Base-by-base conservation (phyloP, 1,284 basidiomycete genomes). In the Trichosporon inkin region DNA sequence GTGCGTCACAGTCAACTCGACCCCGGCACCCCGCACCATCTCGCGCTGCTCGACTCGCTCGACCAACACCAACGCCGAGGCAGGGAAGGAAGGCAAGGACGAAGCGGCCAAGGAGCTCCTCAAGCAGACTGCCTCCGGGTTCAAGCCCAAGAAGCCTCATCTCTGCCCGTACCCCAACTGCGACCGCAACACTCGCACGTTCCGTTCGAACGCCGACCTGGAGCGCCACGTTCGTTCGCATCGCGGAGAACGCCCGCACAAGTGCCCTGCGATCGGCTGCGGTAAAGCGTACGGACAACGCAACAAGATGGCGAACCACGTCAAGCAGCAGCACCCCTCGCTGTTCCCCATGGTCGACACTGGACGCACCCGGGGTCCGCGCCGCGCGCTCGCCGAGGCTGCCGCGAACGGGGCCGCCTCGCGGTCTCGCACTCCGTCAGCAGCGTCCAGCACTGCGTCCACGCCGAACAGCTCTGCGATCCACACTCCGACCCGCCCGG, bases 301-400 rank as follows among this genome's bases (percentile, higher is more conserved):
- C 56, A 64, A 64, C 56, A 67, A 67, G 59, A 60, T 67, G 56
- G 62, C 64, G 56, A 64, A 67, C 59, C 65, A 67, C 59, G 59
- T 65, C 55, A 60, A 62, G 59, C 56, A 55, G 57, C 56, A 61
- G 49, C 64, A 65, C 57, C 64, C 64, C 8, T 38, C 53, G 11
- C 53, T 64, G 10, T 39, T 62, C 11, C 36, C 55, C 10, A 13
- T 47, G 11, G 55, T 64, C 28, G 60, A 64, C 36, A 24, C 60
- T 11, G 47, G 57, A n/a, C 63, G 63, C 37, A 53, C 53, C 2
- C 56, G 63, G 24, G 52, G 60, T 34, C 60, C 44, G 10, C 44
- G 44, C 22, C 55, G 60, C 10, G 24, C 41, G 6, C 34, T 58
- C 28, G 56, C 56, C 7, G 51, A 59, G 11, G 40, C 51, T 16